Conservation (phyloP, 78 protist species). For the Dictyostelium brefeldianum region DNA sequence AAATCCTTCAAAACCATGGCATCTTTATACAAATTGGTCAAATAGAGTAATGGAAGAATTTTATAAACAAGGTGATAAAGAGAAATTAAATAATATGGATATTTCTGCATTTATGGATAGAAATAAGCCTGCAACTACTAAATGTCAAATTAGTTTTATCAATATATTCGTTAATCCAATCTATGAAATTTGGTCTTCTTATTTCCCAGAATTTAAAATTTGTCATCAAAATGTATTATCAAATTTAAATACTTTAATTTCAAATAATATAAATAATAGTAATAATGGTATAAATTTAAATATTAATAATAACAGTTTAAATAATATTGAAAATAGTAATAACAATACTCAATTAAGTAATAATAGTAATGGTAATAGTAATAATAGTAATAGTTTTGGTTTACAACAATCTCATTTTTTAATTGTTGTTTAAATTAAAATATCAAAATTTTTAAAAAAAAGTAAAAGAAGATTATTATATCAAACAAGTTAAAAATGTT, state of each 20-base stretch:
- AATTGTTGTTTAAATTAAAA: neutral
- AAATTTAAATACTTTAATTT: neutral
- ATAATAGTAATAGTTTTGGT: neutral
- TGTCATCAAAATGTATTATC: conserved; percentile 5
- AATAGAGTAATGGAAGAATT: conserved; percentile 66
- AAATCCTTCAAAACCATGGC: conserved; percentile 56
- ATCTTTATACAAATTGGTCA: conserved; percentile 41
- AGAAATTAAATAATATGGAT: conserved; percentile 60
- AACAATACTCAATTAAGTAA: too few relatives aligned
- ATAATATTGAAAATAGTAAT: too few relatives aligned
- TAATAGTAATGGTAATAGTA: neutral
- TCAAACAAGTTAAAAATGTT: neutral
- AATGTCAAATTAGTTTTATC: conserved; percentile 89
- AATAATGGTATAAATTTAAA: too few relatives aligned
- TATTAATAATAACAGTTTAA: too few relatives aligned
- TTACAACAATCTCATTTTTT: neutral
- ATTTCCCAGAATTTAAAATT: conserved; percentile 22
- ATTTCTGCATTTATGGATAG: conserved; percentile 90
- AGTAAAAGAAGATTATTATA: neutral
- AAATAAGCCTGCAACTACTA: conserved; percentile 64
- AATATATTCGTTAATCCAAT: conserved; percentile 80
- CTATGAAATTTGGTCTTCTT: conserved; percentile 49
- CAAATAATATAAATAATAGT: too few relatives aligned
- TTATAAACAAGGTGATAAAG: conserved; percentile 87
- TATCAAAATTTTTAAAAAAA: neutral